phyloP scores from a whole-genome alignment of 495 filamentous ascomycete species.

The Astrothelium subdiscretum region DNA sequence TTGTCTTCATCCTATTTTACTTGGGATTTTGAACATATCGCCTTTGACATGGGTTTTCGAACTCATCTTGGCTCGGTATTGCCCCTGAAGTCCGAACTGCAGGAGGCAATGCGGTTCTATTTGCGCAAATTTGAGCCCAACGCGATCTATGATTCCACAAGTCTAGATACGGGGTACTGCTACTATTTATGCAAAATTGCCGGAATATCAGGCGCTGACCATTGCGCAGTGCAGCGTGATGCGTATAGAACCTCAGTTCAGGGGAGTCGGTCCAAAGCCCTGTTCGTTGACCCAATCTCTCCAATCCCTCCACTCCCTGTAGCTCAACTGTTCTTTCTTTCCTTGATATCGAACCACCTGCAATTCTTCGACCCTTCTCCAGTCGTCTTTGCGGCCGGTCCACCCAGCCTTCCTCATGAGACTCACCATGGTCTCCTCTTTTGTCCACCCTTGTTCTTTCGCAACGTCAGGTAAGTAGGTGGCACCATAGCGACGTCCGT shows the following conservation, averaged over 20 bases:
- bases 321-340: conserved; percentile 54
- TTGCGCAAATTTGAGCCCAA: too few species aligned
- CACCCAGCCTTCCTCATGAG: conserved; percentile 93
- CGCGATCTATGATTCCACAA: too few species aligned
- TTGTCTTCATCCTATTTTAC: too few species aligned
- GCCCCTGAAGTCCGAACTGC: too few species aligned
- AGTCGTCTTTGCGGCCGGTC: conserved; percentile 54
- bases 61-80: too few species aligned
- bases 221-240: not conserved
- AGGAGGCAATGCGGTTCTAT: too few species aligned
- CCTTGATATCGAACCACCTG: conserved; percentile 74
- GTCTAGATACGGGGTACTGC: not conserved
- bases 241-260: not conserved
- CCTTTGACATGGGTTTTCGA: not conserved
- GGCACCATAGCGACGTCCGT: conserved; percentile 36
- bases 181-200: not conserved
- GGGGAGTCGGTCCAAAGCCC: not conserved
- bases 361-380: conserved; percentile 62
- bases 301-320: conserved; percentile 66
- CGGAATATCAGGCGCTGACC: too few species aligned
- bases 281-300: conserved; percentile 51
- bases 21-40: not conserved
- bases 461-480: conserved; percentile 93
- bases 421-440: conserved; percentile 80
- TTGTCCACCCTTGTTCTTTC: conserved; percentile 87